Conservation (phyloP, 2,329 filamentous ascomycete species). For the Gaeumannomyces sp. region DNA sequence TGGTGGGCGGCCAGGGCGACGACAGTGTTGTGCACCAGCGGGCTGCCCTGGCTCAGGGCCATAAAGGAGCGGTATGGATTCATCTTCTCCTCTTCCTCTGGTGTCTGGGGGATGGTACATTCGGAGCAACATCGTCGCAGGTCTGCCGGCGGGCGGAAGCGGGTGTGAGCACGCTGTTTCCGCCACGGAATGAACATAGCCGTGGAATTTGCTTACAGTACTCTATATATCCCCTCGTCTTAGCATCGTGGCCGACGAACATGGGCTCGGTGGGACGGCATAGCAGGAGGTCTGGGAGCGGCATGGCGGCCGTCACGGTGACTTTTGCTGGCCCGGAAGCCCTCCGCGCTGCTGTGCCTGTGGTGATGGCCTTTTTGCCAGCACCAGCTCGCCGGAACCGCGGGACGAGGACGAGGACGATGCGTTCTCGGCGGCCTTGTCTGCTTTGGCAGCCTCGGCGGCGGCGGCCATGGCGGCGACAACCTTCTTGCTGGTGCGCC, state of each 20-base stretch:
- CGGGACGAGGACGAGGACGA: background rate
- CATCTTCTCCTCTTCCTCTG: background rate
- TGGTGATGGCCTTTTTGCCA: background rate
- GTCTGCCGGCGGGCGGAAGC: background rate
- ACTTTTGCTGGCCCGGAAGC: background rate
- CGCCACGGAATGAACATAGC: background rate
- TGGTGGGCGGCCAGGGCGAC: conserved; percentile 8
- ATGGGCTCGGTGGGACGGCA: background rate
- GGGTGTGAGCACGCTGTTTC: background rate
- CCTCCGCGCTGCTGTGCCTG: background rate
- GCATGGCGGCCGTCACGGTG: background rate
- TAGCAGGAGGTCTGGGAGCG: background rate
- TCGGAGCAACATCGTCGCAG: conserved; percentile 4
- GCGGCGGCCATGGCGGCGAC: conserved; percentile 9
- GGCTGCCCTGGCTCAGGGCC: background rate
- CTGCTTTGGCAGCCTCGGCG: conserved; percentile 1
- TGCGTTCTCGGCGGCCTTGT: background rate
- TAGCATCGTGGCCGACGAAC: background rate
- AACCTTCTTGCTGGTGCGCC: conserved; percentile 11
- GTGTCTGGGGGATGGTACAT: background rate
- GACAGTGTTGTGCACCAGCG: conserved; percentile 5
- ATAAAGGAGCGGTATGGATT: conserved; percentile 4
- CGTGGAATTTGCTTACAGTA: background rate
- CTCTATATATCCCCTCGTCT: background rate
- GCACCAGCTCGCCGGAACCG: background rate